Evolutionary conservation across 2,329 filamentous ascomycete species (phyloP).

Genomic region (Hymenoscyphus salicellus): DNA sequence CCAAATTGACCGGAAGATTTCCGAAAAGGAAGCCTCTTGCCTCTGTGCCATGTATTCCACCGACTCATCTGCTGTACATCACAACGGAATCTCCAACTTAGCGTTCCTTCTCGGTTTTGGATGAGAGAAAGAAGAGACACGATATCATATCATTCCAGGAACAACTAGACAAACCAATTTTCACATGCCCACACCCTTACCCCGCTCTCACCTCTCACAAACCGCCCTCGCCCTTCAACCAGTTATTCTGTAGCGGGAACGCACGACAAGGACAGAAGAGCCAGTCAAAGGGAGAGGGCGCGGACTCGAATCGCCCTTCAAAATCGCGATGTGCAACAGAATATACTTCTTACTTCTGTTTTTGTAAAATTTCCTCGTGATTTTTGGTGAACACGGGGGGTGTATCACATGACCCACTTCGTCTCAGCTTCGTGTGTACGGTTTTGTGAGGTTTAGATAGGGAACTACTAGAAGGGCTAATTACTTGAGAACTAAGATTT

Average conservation of each 20-base stretch:
- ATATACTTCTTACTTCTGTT: background rate
- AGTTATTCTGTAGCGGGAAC: background rate
- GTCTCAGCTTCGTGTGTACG: too few species aligned
- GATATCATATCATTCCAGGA: background rate
- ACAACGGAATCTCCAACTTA: too few species aligned
- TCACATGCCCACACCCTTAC: background rate
- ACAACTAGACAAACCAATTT: background rate
- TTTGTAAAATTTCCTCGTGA: background rate
- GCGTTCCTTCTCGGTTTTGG: too few species aligned
- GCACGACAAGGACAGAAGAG: background rate
- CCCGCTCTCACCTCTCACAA: slow-evolving; percentile 2
- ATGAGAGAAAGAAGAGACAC: too few species aligned
- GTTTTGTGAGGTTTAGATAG: too few species aligned
- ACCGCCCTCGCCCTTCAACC: background rate
- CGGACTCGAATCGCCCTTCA: slow-evolving; percentile 8
- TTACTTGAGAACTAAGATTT: background rate
- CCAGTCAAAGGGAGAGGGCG: slow-evolving; percentile 1
- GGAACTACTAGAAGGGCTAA: background rate
- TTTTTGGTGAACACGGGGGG: background rate
- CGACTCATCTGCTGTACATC: too few species aligned
- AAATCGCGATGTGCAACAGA: slow-evolving; percentile 4
- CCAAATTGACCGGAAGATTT: too few species aligned
- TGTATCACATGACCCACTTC: background rate
- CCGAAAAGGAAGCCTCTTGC: too few species aligned
- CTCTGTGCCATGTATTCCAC: too few species aligned